Conservation (phyloP, 208 protist genomes). For the Hexamita inflata region DNA sequence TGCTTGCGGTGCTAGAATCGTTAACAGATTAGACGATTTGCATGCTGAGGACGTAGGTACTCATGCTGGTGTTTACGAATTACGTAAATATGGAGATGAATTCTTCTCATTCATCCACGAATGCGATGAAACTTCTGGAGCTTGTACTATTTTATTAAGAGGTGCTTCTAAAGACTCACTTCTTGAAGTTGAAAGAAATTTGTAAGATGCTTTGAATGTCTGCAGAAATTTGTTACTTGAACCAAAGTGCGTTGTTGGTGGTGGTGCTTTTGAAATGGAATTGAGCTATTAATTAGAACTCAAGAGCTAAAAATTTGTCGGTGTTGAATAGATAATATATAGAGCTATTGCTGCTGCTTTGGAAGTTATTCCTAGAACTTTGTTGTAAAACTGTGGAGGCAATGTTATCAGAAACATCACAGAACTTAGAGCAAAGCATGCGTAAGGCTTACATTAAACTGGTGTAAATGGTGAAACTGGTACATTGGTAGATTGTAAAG, state of each 20-base stretch:
- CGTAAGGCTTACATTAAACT: background rate
- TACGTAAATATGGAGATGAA: constrained; percentile 96
- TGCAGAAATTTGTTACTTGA: constrained; percentile 85
- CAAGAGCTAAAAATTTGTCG: constrained; percentile 75
- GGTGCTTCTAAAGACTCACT: constrained; percentile 97
- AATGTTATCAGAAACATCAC: constrained; percentile 89
- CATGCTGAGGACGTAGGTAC: constrained; percentile 87
- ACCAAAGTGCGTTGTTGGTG: constrained; percentile 87
- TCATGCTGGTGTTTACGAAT: constrained; percentile 83
- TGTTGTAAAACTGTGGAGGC: constrained; percentile 96
- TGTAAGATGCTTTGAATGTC: constrained; percentile 95
- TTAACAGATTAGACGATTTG: constrained; percentile 81
- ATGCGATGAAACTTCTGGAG: constrained; percentile 78
- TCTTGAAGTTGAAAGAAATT: constrained; percentile 70
- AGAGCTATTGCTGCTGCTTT: constrained; percentile 73
- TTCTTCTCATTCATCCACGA: constrained; percentile 93
- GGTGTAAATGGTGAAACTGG: constrained; percentile 37
- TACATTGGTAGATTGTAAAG: constrained; percentile 70
- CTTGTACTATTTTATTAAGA: constrained; percentile 94
- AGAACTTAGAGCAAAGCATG: constrained; percentile 62
- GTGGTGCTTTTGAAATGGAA: constrained; percentile 89
- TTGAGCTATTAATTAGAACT: constrained; percentile 57
- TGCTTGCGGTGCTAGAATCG: constrained; percentile 82
- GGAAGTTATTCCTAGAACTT: constrained; percentile 83
- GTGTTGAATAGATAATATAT: constrained; percentile 85